phyloP scores from a whole-genome alignment of 768 basidiomycete species.

The Paxillus involutus region DNA sequence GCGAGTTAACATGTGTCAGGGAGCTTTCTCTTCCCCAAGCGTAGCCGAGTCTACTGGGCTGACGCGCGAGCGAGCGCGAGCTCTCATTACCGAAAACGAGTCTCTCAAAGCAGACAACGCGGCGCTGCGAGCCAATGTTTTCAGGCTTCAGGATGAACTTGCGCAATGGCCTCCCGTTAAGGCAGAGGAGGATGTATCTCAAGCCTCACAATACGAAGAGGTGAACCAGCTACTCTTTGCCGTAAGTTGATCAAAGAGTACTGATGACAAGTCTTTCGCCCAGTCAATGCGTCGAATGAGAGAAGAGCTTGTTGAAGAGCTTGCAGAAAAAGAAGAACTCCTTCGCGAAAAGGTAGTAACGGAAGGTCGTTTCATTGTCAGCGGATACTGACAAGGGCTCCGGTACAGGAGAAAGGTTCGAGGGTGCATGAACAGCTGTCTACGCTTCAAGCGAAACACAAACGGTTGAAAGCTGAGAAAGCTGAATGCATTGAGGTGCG shows the following conservation, averaged over 20 bases:
- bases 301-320: conserved; percentile 12
- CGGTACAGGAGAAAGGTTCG: conserved; percentile 11
- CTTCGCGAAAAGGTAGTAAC: conserved; percentile 12
- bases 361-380: not conserved
- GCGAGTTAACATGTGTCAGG: conserved; percentile 8
- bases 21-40: conserved; percentile 3
- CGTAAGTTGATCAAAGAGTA: not conserved
- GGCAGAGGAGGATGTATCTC: conserved; percentile 9
- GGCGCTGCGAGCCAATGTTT: conserved; percentile 13
- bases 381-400: not conserved
- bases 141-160: conserved; percentile 11
- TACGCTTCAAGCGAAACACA: conserved; percentile 20
- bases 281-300: conserved; percentile 9
- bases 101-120: conserved; percentile 20
- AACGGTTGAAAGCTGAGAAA: conserved; percentile 14
- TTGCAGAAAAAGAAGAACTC: conserved; percentile 17
- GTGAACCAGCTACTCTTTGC: not conserved
- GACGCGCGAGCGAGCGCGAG: conserved; percentile 5
- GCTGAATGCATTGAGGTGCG: conserved; percentile 20
- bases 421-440: conserved; percentile 7
- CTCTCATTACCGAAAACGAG: conserved; percentile 15
- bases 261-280: conserved; percentile 11
- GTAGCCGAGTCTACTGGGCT: not conserved
- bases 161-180: conserved; percentile 13
- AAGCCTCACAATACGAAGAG: conserved; percentile 5